phyloP scores from a whole-genome alignment of 371 early-diverging fungal species.

The Haplosporangium sp. region DNA sequence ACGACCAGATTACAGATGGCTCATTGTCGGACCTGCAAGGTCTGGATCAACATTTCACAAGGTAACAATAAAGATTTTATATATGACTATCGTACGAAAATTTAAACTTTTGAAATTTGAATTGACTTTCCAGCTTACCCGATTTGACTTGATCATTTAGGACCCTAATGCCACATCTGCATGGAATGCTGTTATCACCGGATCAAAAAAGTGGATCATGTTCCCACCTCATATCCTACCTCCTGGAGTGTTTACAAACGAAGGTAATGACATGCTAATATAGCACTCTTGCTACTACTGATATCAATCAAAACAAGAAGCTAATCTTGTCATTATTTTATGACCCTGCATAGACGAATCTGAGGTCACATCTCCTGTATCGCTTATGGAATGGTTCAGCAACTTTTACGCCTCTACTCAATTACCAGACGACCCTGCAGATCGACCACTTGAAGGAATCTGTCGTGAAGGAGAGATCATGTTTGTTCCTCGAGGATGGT shows the following conservation, averaged over 20 bases:
- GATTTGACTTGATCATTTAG: constrained; percentile 2
- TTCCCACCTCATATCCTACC: constrained; percentile 74
- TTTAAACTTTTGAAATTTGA: background rate
- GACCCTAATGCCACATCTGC: constrained; percentile 80
- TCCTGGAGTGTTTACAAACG: constrained; percentile 75
- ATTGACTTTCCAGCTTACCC: no score
- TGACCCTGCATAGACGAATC: constrained; percentile 61
- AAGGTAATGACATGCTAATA: constrained; percentile 23
- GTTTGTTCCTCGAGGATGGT: constrained; percentile 81
- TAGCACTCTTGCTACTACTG: no score
- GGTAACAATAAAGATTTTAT: constrained; percentile 12
- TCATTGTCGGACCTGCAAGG: constrained; percentile 75
- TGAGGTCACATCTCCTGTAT: constrained; percentile 77
- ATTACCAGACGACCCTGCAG: constrained; percentile 39
- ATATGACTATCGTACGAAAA: no score
- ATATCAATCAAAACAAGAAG: no score
- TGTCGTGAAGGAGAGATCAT: constrained; percentile 75
- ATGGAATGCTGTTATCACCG: constrained; percentile 78
- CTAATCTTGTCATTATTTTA: no score
- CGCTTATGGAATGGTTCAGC: constrained; percentile 74
- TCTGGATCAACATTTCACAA: constrained; percentile 76
- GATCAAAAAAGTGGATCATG: constrained; percentile 70
- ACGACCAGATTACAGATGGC: constrained; percentile 79
- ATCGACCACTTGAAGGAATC: constrained; percentile 66
- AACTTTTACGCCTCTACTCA: constrained; percentile 59